Evolutionary conservation across 495 filamentous ascomycete genomes (phyloP).

Genomic region (Aspergillus egyptiacus): DNA sequence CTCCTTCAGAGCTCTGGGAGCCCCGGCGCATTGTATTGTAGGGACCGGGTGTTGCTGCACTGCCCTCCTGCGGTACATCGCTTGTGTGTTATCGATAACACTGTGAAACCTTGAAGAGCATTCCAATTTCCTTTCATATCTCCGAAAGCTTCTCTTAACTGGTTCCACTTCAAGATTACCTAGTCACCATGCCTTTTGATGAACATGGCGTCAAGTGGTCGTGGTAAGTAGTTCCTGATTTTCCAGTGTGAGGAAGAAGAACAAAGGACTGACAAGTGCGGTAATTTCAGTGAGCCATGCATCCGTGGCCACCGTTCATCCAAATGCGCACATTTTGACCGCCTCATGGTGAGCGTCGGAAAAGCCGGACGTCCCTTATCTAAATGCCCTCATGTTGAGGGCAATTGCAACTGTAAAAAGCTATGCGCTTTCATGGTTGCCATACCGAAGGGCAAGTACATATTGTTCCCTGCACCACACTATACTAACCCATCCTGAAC

Average conservation of each 20-base stretch:
- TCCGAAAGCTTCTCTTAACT: neutral
- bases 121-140: neutral
- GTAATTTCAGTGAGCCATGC: conserved; percentile 66
- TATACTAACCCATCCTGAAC: neutral
- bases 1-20: no score
- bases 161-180: neutral
- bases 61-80: neutral
- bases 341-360: conserved; percentile 70
- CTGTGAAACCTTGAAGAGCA: no score
- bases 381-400: conserved; percentile 67
- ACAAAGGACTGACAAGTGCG: no score
- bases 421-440: conserved; percentile 47
- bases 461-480: neutral
- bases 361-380: conserved; percentile 75
- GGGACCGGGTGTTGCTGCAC: no score
- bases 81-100: no score
- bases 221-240: conserved; percentile 31
- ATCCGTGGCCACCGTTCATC: conserved; percentile 83
- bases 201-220: conserved; percentile 48
- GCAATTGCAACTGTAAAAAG: conserved; percentile 52
- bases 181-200: conserved; percentile 42
- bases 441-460: conserved; percentile 40
- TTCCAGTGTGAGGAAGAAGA: no score
- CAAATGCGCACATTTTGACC: conserved; percentile 70
- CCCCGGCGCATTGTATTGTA: no score